phyloP scores from a whole-genome alignment of 441 rosid species.

The Hura crepitans region DNA sequence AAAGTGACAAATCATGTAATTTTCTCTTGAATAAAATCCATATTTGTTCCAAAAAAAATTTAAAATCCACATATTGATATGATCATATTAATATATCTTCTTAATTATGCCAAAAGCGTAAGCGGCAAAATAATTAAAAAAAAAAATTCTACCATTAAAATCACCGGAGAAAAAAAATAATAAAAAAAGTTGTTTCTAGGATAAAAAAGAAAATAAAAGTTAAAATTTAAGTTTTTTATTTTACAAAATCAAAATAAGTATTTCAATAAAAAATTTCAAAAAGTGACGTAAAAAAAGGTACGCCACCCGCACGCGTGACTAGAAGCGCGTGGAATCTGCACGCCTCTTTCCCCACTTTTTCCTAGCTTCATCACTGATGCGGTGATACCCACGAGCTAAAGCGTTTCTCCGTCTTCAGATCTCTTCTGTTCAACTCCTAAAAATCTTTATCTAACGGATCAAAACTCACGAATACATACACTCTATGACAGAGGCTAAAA shows the following conservation, averaged over 20 bases:
- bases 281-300: neutral
- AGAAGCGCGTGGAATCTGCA: slow-evolving; percentile 26
- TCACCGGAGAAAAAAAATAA: neutral
- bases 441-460: slow-evolving; percentile 15
- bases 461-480: neutral
- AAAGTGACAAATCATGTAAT: too few relatives aligned
- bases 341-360: slow-evolving; percentile 7
- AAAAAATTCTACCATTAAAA: neutral
- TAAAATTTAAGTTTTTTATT: neutral
- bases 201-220: neutral
- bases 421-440: neutral
- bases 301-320: slow-evolving; percentile 3
- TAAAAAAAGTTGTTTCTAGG: too few relatives aligned
- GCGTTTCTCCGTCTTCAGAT: slow-evolving; percentile 5
- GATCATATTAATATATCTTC: too few relatives aligned
- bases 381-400: slow-evolving; percentile 2
- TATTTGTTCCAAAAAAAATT: too few relatives aligned
- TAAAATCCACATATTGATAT: too few relatives aligned
- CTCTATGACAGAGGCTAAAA: neutral
- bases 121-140: slow-evolving; percentile 2
- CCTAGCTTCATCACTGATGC: neutral
- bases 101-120: neutral
- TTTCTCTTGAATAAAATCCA: too few relatives aligned
- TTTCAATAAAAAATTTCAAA: neutral
- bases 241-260: too few relatives aligned